Evolutionary conservation across 2,329 filamentous ascomycete species (phyloP).

Genomic region (Sordariomycetes sp.): DNA sequence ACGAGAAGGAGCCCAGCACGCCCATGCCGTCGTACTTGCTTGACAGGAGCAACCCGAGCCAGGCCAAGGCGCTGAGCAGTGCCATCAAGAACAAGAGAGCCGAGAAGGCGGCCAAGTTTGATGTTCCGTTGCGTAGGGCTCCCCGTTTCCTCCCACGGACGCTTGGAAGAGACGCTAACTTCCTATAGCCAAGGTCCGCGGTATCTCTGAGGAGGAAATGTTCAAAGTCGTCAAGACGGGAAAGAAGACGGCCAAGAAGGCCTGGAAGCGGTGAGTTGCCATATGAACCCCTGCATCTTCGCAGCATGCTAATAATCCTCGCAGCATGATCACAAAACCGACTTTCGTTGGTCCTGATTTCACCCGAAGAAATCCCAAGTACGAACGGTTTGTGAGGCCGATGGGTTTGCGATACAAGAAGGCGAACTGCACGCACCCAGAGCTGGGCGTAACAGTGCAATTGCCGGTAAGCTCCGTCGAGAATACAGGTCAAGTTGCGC

Average conservation of each 20-base stretch:
- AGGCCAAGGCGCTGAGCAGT: constrained; percentile 62
- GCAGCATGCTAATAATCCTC: not conserved
- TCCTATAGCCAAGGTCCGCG: constrained; percentile 90
- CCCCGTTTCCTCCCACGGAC: no score
- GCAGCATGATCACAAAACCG: constrained; percentile 49
- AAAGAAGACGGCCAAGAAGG: constrained; percentile 87
- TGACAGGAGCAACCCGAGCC: constrained; percentile 58
- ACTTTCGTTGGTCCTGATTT: constrained; percentile 84
- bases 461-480: no score
- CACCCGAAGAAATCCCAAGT: constrained; percentile 78
- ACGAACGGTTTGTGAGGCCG: constrained; percentile 33
- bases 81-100: constrained; percentile 93
- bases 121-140: constrained; percentile 83
- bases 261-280: constrained; percentile 52
- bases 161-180: no score
- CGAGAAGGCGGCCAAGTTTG: constrained; percentile 91
- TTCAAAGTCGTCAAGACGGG: constrained; percentile 95
- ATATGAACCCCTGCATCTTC: constrained; percentile 1
- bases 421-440: constrained; percentile 57
- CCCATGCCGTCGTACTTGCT: constrained; percentile 90
- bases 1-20: constrained; percentile 68
- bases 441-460: constrained; percentile 61
- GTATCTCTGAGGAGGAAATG: constrained; percentile 91
- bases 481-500: constrained; percentile 75
- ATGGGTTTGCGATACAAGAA: constrained; percentile 44